Evolutionary conservation across 352 stramenopile genomes (phyloP).

Genomic region (Thalassiosira allenii): DNA sequence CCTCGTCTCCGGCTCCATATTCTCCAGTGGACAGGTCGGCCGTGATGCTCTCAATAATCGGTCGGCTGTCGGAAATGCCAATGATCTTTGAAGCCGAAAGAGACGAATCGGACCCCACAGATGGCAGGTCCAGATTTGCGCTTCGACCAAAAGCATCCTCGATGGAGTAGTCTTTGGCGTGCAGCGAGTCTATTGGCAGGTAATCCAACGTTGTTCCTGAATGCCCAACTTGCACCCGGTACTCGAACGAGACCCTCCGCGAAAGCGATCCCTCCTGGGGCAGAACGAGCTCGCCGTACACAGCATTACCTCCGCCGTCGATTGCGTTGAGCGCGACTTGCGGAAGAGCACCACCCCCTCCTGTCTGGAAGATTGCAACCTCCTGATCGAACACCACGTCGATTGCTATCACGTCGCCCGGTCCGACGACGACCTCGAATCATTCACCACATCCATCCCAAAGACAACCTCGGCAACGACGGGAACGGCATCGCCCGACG

Average conservation of each 20-base stretch:
- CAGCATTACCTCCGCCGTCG: conserved; percentile 19
- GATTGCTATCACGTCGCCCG: conserved; percentile 61
- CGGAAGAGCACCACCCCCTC: conserved; percentile 35
- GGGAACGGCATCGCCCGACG: conserved; percentile 50
- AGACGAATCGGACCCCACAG: conserved; percentile 26
- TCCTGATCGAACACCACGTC: conserved; percentile 65
- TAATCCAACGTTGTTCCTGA: conserved; percentile 54
- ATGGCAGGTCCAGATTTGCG: conserved; percentile 47
- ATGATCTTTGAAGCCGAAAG: conserved; percentile 52
- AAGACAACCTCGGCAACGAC: conserved; percentile 49
- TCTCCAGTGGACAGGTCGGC: conserved; percentile 46
- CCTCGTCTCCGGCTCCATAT: conserved; percentile 63
- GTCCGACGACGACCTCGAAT: conserved; percentile 45
- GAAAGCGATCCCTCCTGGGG: conserved; percentile 23
- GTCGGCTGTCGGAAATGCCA: conserved; percentile 44
- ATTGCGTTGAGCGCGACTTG: conserved; percentile 53
- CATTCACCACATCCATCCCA: conserved; percentile 36
- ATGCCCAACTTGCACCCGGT: conserved; percentile 49
- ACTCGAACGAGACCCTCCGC: conserved; percentile 53
- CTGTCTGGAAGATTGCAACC: conserved; percentile 39
- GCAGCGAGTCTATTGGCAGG: conserved; percentile 34
- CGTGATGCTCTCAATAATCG: conserved; percentile 45
- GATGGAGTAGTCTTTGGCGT: conserved; percentile 59
- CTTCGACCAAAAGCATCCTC: conserved; percentile 63
- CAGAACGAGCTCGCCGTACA: conserved; percentile 47